Evolutionary conservation across 176 grass and related monocot genomes (phyloP), one percentile per base, ranked within the genome.

Genomic region (Ensete glaucum): DNA sequence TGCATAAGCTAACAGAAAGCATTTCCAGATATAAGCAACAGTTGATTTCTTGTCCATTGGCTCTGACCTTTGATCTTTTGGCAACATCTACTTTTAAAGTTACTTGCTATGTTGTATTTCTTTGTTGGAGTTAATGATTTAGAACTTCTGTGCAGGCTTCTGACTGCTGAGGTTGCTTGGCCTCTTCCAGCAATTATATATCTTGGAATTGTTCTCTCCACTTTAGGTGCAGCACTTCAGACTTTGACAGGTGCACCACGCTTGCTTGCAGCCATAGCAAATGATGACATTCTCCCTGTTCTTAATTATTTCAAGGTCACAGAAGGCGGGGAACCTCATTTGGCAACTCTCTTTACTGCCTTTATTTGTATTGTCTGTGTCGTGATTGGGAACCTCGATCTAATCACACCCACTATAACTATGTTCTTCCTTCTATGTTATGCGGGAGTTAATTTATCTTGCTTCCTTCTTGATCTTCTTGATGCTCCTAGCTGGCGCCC

Each of bases 401-500:
- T 99, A 22, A 94, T 99, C 83, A 99, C 95, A 64, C 90, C 95
- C 12, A 99, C 95, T 13, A 91, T 99, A 78, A 99, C 90, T 26
- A 99, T 99, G 95, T 99, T 99, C 85, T 99, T 94, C 79, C 88
- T 99, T 64, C 79, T 99, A 24, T 99, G 95, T 79, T 99, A 99
- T 84, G 86, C 86, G 19, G 90, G 95, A 62, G 95, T 99, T 54
- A 99, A 99, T 81, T 79, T 99, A 78, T 94, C 90, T 11, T 99
- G 95, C 76, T 99, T 99, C 91, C 82, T 99, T 75, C 80, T 99
- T 58, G 95, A 99, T 64, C 83, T 99, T 54, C 90, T 99, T 62
- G 95, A 99, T 86, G 95, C 95, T 81, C 95, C 95, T 84, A 99
- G 95, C 54, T 99, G 95, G 95, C 88, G 95, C 9, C 95, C 95